These are phyloP conservation scores for Cyberlindnera mississippiensis DNA, from an alignment of 805 yeast species.

Conservation along the genomic window DNA sequence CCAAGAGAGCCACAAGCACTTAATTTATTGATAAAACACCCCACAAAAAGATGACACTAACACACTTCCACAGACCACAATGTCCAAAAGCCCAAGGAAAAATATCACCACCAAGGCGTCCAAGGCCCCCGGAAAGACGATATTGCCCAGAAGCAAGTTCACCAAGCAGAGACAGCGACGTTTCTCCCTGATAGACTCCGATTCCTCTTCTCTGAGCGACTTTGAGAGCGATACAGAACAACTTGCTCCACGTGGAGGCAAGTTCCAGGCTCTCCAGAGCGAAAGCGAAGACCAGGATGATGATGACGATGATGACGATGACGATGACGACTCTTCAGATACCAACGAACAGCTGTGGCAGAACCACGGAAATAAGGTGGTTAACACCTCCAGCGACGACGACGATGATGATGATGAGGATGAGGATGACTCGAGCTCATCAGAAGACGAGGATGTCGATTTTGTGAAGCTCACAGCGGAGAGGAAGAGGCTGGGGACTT, in stretches of 20 bases:
- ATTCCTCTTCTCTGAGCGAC: slow-evolving; percentile 37
- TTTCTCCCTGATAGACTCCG: slow-evolving; percentile 42
- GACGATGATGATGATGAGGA: slow-evolving; percentile 32
- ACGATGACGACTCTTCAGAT: slow-evolving; percentile 19
- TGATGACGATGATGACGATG: slow-evolving; percentile 26
- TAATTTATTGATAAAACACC: too few relatives aligned
- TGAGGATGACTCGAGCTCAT: slow-evolving; percentile 41
- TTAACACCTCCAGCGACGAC: slow-evolving; percentile 33
- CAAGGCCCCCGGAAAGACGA: slow-evolving; percentile 30
- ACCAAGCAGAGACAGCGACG: slow-evolving; percentile 33
- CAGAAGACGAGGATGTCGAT: slow-evolving; percentile 67
- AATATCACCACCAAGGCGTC: slow-evolving; percentile 19
- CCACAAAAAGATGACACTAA: neutral
- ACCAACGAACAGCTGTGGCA: slow-evolving; percentile 28
- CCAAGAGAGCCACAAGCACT: too few relatives aligned
- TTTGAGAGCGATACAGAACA: slow-evolving; percentile 30
- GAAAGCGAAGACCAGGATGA: slow-evolving; percentile 29
- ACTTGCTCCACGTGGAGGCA: too few relatives aligned
- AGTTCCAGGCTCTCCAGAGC: slow-evolving; percentile 34
- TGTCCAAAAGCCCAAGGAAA: slow-evolving; percentile 23
- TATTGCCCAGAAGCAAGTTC: slow-evolving; percentile 20
- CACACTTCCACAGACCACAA: neutral
- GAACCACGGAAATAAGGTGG: slow-evolving; percentile 27
- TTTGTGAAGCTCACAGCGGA: slow-evolving; percentile 70
- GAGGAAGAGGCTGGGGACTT: slow-evolving; percentile 52